Conservation (phyloP, 176 grass and related monocot genomes). For the Musa acuminata region DNA sequence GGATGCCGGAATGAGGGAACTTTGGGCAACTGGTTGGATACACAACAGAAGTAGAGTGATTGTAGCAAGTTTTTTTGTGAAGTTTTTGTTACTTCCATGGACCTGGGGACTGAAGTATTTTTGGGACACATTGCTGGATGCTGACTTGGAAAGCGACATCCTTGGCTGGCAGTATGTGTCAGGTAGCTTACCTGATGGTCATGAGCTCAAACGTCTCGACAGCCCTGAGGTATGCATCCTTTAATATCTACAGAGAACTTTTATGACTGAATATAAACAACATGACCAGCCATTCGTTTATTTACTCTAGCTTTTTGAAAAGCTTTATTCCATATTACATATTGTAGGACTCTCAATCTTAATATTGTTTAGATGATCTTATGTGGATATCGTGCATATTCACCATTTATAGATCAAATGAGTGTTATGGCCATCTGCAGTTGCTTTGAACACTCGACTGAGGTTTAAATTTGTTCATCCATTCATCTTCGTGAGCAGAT, state of each 20-base stretch:
- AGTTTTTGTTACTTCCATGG: slow-evolving; percentile 78
- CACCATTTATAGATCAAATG: too few relatives aligned
- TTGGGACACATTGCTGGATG: slow-evolving; percentile 91
- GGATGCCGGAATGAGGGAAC: slow-evolving; percentile 96
- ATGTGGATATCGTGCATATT: too few relatives aligned
- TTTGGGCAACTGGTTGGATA: slow-evolving; percentile 94
- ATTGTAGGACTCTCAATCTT: too few relatives aligned
- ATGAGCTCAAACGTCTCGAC: slow-evolving; percentile 75
- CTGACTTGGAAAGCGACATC: slow-evolving; percentile 89
- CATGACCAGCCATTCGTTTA: too few relatives aligned
- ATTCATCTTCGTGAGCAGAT: too few relatives aligned
- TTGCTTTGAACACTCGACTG: too few relatives aligned
- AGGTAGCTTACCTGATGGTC: slow-evolving; percentile 93
- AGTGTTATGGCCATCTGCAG: too few relatives aligned
- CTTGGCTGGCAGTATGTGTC: slow-evolving; percentile 98
- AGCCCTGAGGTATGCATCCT: slow-evolving; percentile 59
- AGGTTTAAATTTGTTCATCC: too few relatives aligned
- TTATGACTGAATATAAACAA: not conserved
- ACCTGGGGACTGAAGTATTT: slow-evolving; percentile 97
- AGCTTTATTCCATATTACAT: too few relatives aligned
- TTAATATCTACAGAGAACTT: slow-evolving; percentile 3
- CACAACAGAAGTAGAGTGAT: slow-evolving; percentile 85
- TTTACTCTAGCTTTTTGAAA: too few relatives aligned
- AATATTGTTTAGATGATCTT: too few relatives aligned
- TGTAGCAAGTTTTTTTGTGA: slow-evolving; percentile 74